phyloP scores from a whole-genome alignment of 306 rosid species.

The Adenanthera pavonina region DNA sequence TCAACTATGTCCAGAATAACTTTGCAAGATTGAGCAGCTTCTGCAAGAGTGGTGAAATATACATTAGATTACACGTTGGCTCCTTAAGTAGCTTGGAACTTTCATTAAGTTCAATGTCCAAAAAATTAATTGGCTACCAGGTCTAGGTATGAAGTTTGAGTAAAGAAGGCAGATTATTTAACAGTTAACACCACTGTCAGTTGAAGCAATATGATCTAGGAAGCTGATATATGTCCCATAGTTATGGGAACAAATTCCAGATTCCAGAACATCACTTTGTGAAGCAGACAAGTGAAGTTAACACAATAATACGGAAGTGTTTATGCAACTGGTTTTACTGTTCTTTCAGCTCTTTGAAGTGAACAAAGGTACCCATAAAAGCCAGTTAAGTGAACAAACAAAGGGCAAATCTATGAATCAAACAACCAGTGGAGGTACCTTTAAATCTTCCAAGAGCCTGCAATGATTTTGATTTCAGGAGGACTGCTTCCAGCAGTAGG shows the following conservation, averaged over 20 bases:
- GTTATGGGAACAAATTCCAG: conserved; percentile 25
- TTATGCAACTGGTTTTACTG: not conserved
- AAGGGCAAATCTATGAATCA: conserved; percentile 30
- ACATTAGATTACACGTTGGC: conserved; percentile 38
- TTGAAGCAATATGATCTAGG: conserved; percentile 1
- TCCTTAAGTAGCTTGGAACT: conserved; percentile 32
- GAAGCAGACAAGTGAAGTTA: conserved; percentile 1
- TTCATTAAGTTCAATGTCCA: conserved; percentile 4
- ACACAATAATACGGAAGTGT: not conserved
- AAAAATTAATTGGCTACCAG: conserved; percentile 14
- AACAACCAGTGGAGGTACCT: conserved; percentile 56
- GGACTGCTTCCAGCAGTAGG: conserved; percentile 78
- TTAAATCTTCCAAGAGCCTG: conserved; percentile 76
- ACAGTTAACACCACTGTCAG: conserved; percentile 20
- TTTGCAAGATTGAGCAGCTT: conserved; percentile 89
- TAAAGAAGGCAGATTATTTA: not conserved
- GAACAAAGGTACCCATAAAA: conserved; percentile 62
- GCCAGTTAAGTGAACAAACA: conserved; percentile 26
- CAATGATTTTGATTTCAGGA: conserved; percentile 82
- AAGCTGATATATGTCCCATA: not conserved
- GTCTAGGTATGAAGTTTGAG: conserved; percentile 24
- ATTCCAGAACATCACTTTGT: conserved; percentile 16
- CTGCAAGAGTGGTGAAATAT: conserved; percentile 67
- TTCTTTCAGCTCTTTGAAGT: conserved; percentile 18
- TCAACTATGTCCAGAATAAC: conserved; percentile 84